These are phyloP conservation scores for Bremia lactucae DNA, from an alignment of 352 stramenopile genomes.

Conservation along the genomic window DNA sequence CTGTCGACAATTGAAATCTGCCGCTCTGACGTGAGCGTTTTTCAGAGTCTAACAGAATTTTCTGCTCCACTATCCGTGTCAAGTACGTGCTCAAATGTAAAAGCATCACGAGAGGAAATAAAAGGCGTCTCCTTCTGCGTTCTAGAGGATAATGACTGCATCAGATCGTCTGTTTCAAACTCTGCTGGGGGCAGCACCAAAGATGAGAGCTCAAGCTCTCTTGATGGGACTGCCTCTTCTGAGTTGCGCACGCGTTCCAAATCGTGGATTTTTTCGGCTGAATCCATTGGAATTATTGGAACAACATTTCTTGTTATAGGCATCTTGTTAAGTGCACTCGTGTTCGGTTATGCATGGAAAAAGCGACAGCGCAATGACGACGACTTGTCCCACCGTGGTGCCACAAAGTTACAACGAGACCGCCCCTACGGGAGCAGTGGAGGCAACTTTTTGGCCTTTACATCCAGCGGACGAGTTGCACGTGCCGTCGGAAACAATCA, in stretches of 20 bases:
- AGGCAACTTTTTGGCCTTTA: constrained; percentile 23
- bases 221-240: constrained; percentile 1
- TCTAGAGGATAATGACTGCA: constrained; percentile 18
- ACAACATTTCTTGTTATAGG: constrained; percentile 38
- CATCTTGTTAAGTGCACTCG: constrained; percentile 26
- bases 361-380: constrained; percentile 7
- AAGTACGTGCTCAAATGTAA: constrained; percentile 17
- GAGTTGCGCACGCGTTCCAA: constrained; percentile 7
- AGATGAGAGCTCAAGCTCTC: constrained; percentile 15
- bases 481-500: constrained; percentile 15
- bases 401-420: constrained; percentile 19
- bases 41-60: constrained; percentile 23
- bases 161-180: constrained; percentile 3
- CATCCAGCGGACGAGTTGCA: constrained; percentile 17
- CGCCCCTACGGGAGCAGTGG: constrained; percentile 22
- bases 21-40: constrained; percentile 29
- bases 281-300: constrained; percentile 40
- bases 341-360: constrained; percentile 27
- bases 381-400: constrained; percentile 1
- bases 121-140: constrained; percentile 30
- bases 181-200: constrained; percentile 7
- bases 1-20: constrained; percentile 41
- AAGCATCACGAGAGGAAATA: constrained; percentile 17
- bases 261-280: constrained; percentile 29
- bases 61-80: constrained; percentile 23